phyloP scores from a whole-genome alignment of 73 alveolate genomes.

The Effrenium voratum region DNA sequence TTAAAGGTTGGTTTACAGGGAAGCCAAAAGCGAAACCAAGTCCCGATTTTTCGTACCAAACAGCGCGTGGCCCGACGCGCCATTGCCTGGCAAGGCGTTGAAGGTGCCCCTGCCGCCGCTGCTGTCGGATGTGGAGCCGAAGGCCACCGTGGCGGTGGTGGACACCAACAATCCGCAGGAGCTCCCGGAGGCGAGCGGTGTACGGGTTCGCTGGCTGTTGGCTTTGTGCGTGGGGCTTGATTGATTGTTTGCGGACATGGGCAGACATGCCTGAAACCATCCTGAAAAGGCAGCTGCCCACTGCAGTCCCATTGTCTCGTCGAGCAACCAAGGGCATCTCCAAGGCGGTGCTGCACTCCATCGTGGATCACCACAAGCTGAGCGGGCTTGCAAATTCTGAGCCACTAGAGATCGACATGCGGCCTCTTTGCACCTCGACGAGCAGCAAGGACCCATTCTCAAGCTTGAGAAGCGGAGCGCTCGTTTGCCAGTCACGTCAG shows the following conservation, averaged over 20 bases:
- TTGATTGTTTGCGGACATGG: neutral
- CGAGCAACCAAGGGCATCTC: slow-evolving; percentile 71
- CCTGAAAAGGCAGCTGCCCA: neutral
- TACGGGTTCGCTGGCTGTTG: neutral
- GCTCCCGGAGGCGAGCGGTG: slow-evolving; percentile 57
- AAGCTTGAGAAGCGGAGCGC: too few species aligned
- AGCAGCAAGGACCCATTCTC: too few species aligned
- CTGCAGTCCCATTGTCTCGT: neutral
- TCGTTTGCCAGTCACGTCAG: too few species aligned
- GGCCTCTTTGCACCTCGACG: slow-evolving; percentile 77
- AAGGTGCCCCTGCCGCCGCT: slow-evolving; percentile 85
- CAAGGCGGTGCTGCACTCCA: slow-evolving; percentile 55
- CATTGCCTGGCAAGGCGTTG: neutral
- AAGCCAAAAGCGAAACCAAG: too few species aligned
- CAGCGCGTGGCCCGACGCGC: too few species aligned
- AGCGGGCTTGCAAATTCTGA: slow-evolving; percentile 85
- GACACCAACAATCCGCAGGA: slow-evolving; percentile 93
- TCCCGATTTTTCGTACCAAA: too few species aligned
- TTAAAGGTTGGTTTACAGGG: too few species aligned
- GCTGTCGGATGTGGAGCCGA: slow-evolving; percentile 20
- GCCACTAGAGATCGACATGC: slow-evolving; percentile 87
- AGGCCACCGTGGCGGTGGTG: slow-evolving; percentile 86
- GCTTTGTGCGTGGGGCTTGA: neutral
- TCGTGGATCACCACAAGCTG: slow-evolving; percentile 91
- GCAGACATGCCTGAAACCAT: neutral